Percentiles rank a stretch among this genome's conserved stretches.
Conservation (phyloP, 2,329 filamentous ascomycete species). For the Exserohilum turcica region DNA sequence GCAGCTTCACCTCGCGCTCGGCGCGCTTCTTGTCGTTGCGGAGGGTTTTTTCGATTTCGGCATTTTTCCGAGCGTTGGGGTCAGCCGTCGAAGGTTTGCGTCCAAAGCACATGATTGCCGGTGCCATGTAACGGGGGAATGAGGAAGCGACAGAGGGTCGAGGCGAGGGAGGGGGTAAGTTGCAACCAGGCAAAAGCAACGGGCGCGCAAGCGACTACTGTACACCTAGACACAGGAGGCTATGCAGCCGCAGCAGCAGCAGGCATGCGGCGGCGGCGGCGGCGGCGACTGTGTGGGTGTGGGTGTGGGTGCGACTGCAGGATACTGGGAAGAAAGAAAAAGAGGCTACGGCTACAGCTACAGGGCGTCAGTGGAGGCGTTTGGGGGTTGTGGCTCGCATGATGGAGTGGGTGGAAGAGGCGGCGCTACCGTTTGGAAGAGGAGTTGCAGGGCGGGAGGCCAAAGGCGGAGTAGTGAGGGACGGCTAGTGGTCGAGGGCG, state of each 20-base stretch:
- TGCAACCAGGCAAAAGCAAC: slow-evolving; percentile 1
- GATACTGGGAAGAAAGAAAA: too few relatives aligned
- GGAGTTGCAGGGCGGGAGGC: slow-evolving; percentile 11
- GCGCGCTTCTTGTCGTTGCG: slow-evolving; percentile 86
- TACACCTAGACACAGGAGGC: too few relatives aligned
- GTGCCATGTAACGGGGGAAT: slow-evolving; percentile 37
- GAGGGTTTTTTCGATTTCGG: slow-evolving; percentile 83
- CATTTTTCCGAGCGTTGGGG: slow-evolving; percentile 57
- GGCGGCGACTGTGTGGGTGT: too few relatives aligned
- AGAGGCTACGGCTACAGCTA: too few relatives aligned
- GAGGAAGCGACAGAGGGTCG: neutral
- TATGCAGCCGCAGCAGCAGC: neutral
- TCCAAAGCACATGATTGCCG: slow-evolving; percentile 59
- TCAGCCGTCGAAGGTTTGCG: slow-evolving; percentile 55
- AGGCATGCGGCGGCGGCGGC: slow-evolving; percentile 9
- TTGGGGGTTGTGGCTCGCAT: slow-evolving; percentile 6
- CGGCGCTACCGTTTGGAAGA: slow-evolving; percentile 16
- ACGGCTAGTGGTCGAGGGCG: neutral
- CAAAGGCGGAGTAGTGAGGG: slow-evolving; percentile 6
- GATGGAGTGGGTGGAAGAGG: slow-evolving; percentile 6
- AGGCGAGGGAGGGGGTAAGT: slow-evolving; percentile 4
- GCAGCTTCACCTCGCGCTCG: slow-evolving; percentile 87
- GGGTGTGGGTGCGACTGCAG: too few relatives aligned
- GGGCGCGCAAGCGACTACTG: slow-evolving; percentile 13
- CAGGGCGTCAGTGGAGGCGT: slow-evolving; percentile 4